Evolutionary conservation across 73 alveolate species (phyloP), one percentile per base, ranked within the genome.

Genomic region (Paramecium sexaurelia): DNA sequence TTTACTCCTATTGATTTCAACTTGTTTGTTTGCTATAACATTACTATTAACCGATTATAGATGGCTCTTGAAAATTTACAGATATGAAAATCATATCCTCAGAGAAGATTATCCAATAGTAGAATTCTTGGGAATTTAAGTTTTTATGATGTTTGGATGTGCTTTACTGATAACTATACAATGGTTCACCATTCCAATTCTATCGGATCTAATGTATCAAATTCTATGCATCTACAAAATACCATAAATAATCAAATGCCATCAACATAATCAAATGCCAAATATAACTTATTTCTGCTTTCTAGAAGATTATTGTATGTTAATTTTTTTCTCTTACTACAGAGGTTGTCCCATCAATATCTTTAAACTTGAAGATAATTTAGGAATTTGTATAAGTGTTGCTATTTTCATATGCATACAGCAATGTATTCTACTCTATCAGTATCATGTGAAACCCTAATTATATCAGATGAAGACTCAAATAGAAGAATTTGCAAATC

Each of bases 61-160:
- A 78, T 39, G 90, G 90, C 43, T 78, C 6, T 17, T 78, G 39
- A 78, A 78, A 78, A 78, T 78, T 9, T 78, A 78, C 24, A 20
- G 73, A 17, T 78, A 78, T 24, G 90, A 78, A 33, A 78, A 78
- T 78, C 75, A 39, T 45, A 37, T 78, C 7, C 43, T 78, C 22
- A 78, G 90, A 43, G 90, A 40, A 20, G 73, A 78, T 20, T 78
- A 78, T 22, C 90, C 90, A 2, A 26, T 78, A 9, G 20, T 78
- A 6, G 90, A 78, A 8, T 78, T 78, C 32, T 78, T 78, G 13
- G 90, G 55, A 19, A 78, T 78, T 5, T 45, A 78, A 78, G 22
- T 78, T 2, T 78, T 78, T 43, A 78, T 78, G 90, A 78, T 78
- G 90, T 45, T 78, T 78, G 90, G 90, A 41, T 37, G 68, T 13